A percentile compares a stretch with the other conserved stretches of the same genome.
Evolutionary conservation across 2,329 filamentous ascomycete genomes (phyloP).

Genomic region (Diaporthe capsici): DNA sequence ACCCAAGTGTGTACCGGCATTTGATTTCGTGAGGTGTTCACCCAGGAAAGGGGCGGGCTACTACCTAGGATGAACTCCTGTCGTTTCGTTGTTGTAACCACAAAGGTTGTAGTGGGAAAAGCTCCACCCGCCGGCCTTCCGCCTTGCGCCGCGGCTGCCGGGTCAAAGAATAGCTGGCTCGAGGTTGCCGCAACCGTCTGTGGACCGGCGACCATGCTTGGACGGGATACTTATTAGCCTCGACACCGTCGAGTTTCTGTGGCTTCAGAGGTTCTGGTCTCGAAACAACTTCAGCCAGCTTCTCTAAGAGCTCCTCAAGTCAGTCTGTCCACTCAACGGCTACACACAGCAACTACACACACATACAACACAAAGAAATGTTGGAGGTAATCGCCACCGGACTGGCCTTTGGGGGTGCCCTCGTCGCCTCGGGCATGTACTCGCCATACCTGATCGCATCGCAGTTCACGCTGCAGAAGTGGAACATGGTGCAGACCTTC

Average conservation of each 20-base stretch:
- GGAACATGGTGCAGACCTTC: conserved; percentile 77
- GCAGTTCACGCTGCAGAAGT: conserved; percentile 73
- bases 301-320: not conserved
- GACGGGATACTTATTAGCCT: not conserved
- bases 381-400: conserved; percentile 62
- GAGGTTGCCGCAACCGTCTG: conserved; percentile 4
- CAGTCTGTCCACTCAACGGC: not conserved
- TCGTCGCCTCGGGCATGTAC: conserved; percentile 72
- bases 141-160: not conserved
- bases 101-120: conserved; percentile 2
- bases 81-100: not conserved
- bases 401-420: conserved; percentile 72
- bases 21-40: not conserved
- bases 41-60: not conserved
- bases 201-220: conserved; percentile 7
- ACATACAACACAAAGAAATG: not conserved
- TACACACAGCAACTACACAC: not conserved
- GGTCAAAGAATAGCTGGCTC: not conserved
- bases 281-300: not conserved
- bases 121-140: not conserved
- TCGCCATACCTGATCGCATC: conserved; percentile 70
- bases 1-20: not conserved
- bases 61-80: not conserved
- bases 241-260: not conserved
- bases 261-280: not conserved